Evolutionary conservation across 2,329 filamentous ascomycete genomes (phyloP).

Genomic region (Diaporthe citrichinensis): DNA sequence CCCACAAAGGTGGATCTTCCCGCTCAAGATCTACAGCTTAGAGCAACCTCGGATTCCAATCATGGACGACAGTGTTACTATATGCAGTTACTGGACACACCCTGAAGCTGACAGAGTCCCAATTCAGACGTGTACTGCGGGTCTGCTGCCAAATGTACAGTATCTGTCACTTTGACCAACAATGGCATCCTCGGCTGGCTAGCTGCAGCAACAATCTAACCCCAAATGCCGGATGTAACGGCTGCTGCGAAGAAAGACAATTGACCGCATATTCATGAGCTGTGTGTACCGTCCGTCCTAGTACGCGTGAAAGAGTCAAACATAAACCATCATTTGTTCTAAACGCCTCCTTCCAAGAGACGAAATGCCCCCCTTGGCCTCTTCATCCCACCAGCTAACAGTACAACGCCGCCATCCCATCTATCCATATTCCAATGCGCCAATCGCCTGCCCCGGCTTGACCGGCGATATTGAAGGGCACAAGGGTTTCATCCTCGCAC

Average conservation of each 20-base stretch:
- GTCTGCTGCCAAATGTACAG: constrained; percentile 1
- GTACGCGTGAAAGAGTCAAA: constrained; percentile 15
- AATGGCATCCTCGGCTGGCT: not conserved
- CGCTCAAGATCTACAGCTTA: constrained; percentile 24
- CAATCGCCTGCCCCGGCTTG: constrained; percentile 25
- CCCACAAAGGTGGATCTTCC: constrained; percentile 28
- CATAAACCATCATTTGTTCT: constrained; percentile 21
- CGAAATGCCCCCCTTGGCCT: not conserved
- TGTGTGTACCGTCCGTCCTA: constrained; percentile 27
- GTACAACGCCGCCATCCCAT: constrained; percentile 15
- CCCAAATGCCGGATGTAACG: not conserved
- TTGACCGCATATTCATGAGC: constrained; percentile 29
- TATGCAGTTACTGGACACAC: not conserved
- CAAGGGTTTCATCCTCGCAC: constrained; percentile 7
- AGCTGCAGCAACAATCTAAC: not conserved
- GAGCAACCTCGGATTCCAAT: not conserved
- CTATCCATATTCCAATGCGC: constrained; percentile 4
- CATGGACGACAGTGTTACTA: not conserved
- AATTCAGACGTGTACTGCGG: not conserved
- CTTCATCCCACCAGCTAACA: constrained; percentile 3
- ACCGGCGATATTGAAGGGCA: constrained; percentile 45
- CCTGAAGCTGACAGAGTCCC: not conserved
- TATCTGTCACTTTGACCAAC: not conserved
- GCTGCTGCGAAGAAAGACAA: constrained; percentile 1
- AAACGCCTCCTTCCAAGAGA: constrained; percentile 5